These are phyloP conservation scores for Xylariaceae sp. DNA, from an alignment of 2,329 filamentous ascomycete species.

Conservation along the genomic window DNA sequence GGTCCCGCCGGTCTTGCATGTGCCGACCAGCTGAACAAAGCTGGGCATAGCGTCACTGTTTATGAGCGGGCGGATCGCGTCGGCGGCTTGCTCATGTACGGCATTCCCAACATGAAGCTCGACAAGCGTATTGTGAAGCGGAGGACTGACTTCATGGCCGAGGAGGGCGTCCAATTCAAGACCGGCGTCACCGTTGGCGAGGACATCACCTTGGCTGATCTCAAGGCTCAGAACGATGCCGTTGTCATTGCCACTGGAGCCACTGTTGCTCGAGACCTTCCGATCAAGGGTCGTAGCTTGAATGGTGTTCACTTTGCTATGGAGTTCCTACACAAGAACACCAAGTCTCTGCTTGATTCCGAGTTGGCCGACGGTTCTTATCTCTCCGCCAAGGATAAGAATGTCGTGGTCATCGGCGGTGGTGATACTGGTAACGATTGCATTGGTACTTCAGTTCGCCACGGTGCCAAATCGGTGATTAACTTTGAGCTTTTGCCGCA, in stretches of 20 bases:
- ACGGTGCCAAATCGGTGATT: slow-evolving; percentile 92
- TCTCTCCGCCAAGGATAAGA: slow-evolving; percentile 93
- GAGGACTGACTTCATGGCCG: slow-evolving; percentile 91
- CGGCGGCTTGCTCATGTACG: slow-evolving; percentile 96
- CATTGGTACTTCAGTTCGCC: slow-evolving; percentile 94
- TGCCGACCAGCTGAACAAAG: slow-evolving; percentile 93
- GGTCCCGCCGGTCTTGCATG: slow-evolving; percentile 89
- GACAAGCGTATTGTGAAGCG: slow-evolving; percentile 98
- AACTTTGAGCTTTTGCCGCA: slow-evolving; percentile 97
- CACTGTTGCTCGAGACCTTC: slow-evolving; percentile 90
- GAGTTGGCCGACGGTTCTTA: slow-evolving; percentile 83
- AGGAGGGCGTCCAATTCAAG: slow-evolving; percentile 85
- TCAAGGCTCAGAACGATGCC: slow-evolving; percentile 78
- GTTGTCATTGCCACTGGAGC: slow-evolving; percentile 92
- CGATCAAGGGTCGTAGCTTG: slow-evolving; percentile 86
- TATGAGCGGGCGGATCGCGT: slow-evolving; percentile 92
- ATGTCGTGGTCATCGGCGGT: slow-evolving; percentile 95
- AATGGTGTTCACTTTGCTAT: slow-evolving; percentile 95
- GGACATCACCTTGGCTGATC: slow-evolving; percentile 72
- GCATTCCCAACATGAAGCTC: slow-evolving; percentile 99
- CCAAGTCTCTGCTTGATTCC: slow-evolving; percentile 94
- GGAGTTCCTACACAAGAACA: slow-evolving; percentile 97
- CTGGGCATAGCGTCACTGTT: slow-evolving; percentile 85
- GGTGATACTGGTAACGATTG: slow-evolving; percentile 98
- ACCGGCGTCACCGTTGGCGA: slow-evolving; percentile 81